Evolutionary conservation across 805 yeast genomes (phyloP), one percentile per base, ranked within the genome.

Genomic region (Nakazawaea pomicola): DNA sequence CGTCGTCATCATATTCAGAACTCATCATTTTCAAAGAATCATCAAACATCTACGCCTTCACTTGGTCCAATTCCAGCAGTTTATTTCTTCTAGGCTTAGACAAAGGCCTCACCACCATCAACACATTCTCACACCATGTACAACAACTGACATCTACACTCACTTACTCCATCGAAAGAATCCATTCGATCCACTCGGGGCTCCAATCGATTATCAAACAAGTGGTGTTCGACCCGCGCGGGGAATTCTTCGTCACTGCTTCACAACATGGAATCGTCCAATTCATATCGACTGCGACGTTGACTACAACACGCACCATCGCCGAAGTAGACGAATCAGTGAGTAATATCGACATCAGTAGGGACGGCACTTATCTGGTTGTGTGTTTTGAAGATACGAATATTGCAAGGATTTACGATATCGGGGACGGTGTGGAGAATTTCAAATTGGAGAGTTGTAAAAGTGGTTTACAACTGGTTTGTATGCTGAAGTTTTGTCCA

Each of bases 251-350:
- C 27, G 63, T 62, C 12, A 62, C 62, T 6, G 78, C 76, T 4
- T 54, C 71, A 14, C 64, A 62, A 39, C 78, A 72, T 46, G 76
- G 79, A 27, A 64, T 67, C 20, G 63, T 72, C 4, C 64, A 70
- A 14, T 34, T 68, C 8, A 64, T 74, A 62, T 60, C 60, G 44
- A 57, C 68, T 2, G 20, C 42, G 3, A 50, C 58, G 16, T 54
- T 74, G 53, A 49, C 64, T 14, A 58, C 63, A 42, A 33, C 47
- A 14, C 52, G 52, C 25, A 60, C 64, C 2, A 45, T 70, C 12
- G 45, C 64, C 18, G 50, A 51, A 24, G 54, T 67, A 4, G 76
- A 73, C 53, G 74, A 68, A 49, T 67, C 69, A 4, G 55, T 72
- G 15, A 53, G 65, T 3, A 46, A 60, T 16, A 48, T 71, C 8